Evolutionary conservation across 352 stramenopile genomes (phyloP), one percentile per base, ranked within the genome.

Genomic region (Globisporangium parvum): DNA sequence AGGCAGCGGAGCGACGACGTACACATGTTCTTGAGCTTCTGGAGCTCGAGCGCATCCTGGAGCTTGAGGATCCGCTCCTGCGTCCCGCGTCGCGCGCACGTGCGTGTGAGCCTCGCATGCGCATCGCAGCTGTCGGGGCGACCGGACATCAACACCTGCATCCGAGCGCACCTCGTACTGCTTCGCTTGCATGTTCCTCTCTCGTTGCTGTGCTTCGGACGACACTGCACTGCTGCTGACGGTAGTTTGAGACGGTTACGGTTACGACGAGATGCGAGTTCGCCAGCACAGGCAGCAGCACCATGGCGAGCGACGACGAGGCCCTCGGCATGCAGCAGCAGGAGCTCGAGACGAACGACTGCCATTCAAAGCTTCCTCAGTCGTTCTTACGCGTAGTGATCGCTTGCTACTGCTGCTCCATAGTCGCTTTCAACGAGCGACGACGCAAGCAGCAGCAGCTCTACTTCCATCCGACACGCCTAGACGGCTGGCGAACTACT

Each of bases 11-110:
- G 21, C 10, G 42, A 15, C 17, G 66, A 47, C 70, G 47, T 57
- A 88, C 80, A 91, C 12, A 65, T 87, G 55, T 87, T 91, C 66
- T 88, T 91, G 55, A 91, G 76, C 55, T 91, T 88, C 50, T 91
- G 80, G 57, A 88, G 67, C 58, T 87, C 80, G 21, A 91, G 57
- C 21, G 77, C 77, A 73, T 91, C 80, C 54, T 91, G 77, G 20
- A 91, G 70, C 65, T 91, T 91, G 42, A 87, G 66, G 51, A 91
- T 88, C 8, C 80, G 70, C 51, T 91, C 80, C 77, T 90, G 50
- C 4, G 53, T 14, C 9, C 3, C 8, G 12, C n/a, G 6, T 31
- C 24, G 3, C 6, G n/a, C n/a, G n/a, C n/a, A n/a, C n/a, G 14
- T 3, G 18, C 18, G 4, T 20, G 10, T 31, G 11, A 12, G 17